These are phyloP conservation scores for Loxodes magnus DNA, from an alignment of 73 alveolate species.

Conservation along the genomic window DNA sequence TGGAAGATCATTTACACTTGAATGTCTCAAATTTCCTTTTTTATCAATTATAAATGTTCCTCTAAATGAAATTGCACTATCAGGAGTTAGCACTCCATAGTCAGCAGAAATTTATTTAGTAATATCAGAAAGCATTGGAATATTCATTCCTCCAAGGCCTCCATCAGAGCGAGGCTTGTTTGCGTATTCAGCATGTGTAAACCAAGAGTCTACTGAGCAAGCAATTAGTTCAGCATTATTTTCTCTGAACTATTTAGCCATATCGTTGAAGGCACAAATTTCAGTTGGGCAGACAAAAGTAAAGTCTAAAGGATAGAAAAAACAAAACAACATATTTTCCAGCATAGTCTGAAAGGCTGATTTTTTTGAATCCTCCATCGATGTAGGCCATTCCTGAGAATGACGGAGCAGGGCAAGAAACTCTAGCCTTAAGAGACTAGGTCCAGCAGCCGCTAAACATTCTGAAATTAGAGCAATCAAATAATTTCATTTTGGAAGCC, in stretches of 20 bases:
- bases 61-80: conserved; percentile 84
- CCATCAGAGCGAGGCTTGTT: conserved; percentile 88
- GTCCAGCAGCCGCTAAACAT: neutral
- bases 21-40: conserved; percentile 89
- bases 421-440: conserved; percentile 18
- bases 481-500: too few species aligned
- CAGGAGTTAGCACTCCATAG: conserved; percentile 87
- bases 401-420: conserved; percentile 73
- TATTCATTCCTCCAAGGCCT: conserved; percentile 92
- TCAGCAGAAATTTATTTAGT: conserved; percentile 76
- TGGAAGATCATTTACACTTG: conserved; percentile 85
- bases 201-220: conserved; percentile 89
- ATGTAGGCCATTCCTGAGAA: conserved; percentile 71
- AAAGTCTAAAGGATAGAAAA: conserved; percentile 99
- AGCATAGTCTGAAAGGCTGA: conserved; percentile 75
- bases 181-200: conserved; percentile 83
- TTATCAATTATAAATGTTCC: conserved; percentile 92
- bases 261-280: conserved; percentile 73
- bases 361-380: conserved; percentile 60
- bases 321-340: conserved; percentile 95
- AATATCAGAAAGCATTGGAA: conserved; percentile 90
- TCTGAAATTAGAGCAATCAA: too few species aligned
- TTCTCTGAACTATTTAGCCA: conserved; percentile 78
- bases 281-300: conserved; percentile 99
- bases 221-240: conserved; percentile 77